Percentiles rank a stretch among this genome's conserved stretches.
Conservation (phyloP, 2,329 filamentous ascomycete genomes). For the Colletotrichum echinochloae region DNA sequence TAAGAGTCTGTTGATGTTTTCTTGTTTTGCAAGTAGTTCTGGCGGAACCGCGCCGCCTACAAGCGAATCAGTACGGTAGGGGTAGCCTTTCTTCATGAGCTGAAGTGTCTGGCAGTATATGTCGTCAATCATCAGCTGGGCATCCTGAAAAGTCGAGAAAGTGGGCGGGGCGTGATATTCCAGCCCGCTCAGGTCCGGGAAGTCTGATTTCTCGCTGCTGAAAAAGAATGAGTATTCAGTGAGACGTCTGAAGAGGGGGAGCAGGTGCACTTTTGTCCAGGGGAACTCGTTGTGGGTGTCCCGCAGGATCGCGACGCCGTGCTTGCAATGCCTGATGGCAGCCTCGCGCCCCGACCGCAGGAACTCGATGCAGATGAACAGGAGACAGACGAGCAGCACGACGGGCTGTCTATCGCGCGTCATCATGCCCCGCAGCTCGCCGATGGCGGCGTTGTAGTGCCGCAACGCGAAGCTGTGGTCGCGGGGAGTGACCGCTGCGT, state of each 20-base stretch:
- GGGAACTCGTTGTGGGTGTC: conserved; percentile 28
- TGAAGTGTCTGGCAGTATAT: conserved; percentile 46
- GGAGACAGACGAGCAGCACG: conserved; percentile 58
- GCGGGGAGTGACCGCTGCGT: not conserved
- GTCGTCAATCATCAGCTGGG: conserved; percentile 49
- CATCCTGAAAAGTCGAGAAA: conserved; percentile 44
- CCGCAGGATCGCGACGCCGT: conserved; percentile 32
- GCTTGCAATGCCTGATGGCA: conserved; percentile 34
- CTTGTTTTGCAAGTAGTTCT: conserved; percentile 2
- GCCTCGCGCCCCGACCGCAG: conserved; percentile 48
- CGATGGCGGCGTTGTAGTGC: conserved; percentile 64
- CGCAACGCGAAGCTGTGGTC: conserved; percentile 52
- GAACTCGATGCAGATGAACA: conserved; percentile 68
- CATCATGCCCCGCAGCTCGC: conserved; percentile 53
- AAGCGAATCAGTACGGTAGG: conserved; percentile 44
- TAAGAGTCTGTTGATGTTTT: conserved; percentile 19
- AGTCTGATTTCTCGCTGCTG: conserved; percentile 33
- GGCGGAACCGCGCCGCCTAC: conserved; percentile 4
- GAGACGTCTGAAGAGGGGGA: conserved; percentile 27
- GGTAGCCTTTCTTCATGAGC: conserved; percentile 48
- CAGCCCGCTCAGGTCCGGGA: conserved; percentile 40
- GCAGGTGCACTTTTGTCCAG: conserved; percentile 32
- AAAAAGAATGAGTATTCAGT: conserved; percentile 31
- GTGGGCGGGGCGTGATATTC: conserved; percentile 27
- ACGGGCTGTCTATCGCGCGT: conserved; percentile 43